phyloP scores from a whole-genome alignment of 2,329 filamentous ascomycete genomes.

The Aspergillus sp. region DNA sequence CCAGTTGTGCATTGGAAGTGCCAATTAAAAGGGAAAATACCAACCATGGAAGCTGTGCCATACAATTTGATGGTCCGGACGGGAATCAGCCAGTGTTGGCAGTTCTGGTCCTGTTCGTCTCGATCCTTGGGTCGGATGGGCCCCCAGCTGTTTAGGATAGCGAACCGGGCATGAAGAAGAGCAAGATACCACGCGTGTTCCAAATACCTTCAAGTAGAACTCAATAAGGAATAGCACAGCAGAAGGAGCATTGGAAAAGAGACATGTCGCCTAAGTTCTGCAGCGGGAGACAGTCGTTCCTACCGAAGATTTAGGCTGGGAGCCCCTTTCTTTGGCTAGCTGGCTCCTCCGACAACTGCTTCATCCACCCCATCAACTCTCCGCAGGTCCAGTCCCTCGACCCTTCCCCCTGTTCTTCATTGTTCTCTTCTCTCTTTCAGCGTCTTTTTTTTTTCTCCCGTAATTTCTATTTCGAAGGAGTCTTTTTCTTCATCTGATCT shows the following conservation, averaged over 20 bases:
- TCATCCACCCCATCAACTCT: conserved; percentile 21
- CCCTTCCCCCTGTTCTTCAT: conserved; percentile 20
- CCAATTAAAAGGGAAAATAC: neutral
- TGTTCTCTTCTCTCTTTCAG: conserved; percentile 28
- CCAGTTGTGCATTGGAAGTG: neutral
- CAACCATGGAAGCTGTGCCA: neutral
- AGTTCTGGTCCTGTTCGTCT: neutral
- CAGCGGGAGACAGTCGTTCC: neutral
- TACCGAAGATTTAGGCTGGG: conserved; percentile 11
- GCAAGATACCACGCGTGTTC: neutral
- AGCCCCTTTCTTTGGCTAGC: conserved; percentile 35
- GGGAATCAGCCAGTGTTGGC: conserved; percentile 6
- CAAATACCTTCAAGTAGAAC: neutral
- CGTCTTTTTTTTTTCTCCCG: conserved; percentile 19
- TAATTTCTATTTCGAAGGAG: conserved; percentile 20
- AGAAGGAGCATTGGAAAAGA: neutral
- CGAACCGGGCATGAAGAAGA: neutral
- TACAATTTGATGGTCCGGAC: neutral
- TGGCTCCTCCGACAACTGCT: conserved; percentile 23
- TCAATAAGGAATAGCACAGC: neutral
- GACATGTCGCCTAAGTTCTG: neutral
- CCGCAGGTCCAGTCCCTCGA: conserved; percentile 23
- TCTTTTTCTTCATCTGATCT: conserved; percentile 17
- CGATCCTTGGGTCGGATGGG: neutral
- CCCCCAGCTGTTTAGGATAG: neutral